A percentile compares a stretch with the other conserved stretches of the same genome.
phyloP scores from a whole-genome alignment of 176 grass and related monocot species.

The Triticum urartu region DNA sequence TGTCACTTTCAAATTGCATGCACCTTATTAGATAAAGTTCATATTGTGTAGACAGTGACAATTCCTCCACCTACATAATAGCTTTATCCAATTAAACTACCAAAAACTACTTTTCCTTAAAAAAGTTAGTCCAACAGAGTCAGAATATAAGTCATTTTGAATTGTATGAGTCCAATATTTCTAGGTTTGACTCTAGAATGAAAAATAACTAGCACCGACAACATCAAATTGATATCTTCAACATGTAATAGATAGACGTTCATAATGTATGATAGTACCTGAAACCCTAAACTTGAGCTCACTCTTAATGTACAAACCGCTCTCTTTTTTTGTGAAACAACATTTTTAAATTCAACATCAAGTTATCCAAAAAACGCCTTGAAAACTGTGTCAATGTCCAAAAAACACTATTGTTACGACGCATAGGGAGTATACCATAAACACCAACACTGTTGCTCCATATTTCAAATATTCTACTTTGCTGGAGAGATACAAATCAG shows the following conservation, averaged over 20 bases:
- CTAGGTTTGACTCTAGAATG: neutral
- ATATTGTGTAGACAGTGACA: neutral
- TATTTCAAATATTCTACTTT: conserved; percentile 18
- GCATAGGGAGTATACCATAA: neutral
- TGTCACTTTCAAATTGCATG: neutral
- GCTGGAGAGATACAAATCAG: neutral
- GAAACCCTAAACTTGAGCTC: neutral
- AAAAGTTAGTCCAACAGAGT: neutral
- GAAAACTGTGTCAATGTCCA: neutral
- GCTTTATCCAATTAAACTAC: neutral
- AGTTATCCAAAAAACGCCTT: neutral
- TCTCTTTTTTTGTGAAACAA: neutral
- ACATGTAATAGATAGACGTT: neutral
- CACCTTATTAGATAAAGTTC: conserved; percentile 9
- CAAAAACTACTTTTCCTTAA: neutral
- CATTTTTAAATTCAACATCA: neutral
- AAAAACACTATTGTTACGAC: neutral
- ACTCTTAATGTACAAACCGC: neutral
- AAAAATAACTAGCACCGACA: neutral
- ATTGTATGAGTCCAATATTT: neutral
- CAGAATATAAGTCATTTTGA: neutral
- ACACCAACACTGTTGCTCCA: neutral
- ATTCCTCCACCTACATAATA: conserved; percentile 1
- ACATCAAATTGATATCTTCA: neutral
- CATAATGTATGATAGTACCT: conserved; percentile 9